Percentiles rank a stretch among this genome's conserved stretches.
Evolutionary conservation across 345 rosid genomes (phyloP).

Genomic region (Bruguiera sexangula): DNA sequence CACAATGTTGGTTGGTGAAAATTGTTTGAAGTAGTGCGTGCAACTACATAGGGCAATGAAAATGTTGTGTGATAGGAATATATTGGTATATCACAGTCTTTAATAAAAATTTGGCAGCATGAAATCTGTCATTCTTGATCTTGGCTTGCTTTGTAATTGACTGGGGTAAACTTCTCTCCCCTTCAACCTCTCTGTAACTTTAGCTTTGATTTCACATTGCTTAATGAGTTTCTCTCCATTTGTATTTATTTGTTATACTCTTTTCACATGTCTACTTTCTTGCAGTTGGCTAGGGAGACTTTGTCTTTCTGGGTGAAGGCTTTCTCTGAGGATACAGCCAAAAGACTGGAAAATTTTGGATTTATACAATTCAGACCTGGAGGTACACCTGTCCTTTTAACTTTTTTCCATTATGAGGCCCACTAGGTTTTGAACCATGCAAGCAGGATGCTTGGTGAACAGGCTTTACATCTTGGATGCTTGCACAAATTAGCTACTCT

Average conservation of each 20-base stretch:
- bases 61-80: not conserved
- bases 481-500: not conserved
- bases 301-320: slow-evolving; percentile 99
- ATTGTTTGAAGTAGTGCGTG: too few species aligned
- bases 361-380: slow-evolving; percentile 95
- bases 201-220: not conserved
- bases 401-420: not conserved
- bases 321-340: slow-evolving; percentile 94
- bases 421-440: not conserved
- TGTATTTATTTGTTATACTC: not conserved
- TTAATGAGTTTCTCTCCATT: not conserved
- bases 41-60: too few species aligned
- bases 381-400: slow-evolving; percentile 44
- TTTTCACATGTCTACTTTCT: slow-evolving; percentile 17
- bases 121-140: not conserved
- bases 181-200: not conserved
- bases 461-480: slow-evolving; percentile 2
- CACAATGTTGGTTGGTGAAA: too few species aligned
- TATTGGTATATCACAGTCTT: not conserved
- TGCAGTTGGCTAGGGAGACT: slow-evolving; percentile 90
- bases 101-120: slow-evolving; percentile 1
- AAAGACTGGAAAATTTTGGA: slow-evolving; percentile 92
- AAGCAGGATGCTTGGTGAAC: not conserved
- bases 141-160: not conserved
- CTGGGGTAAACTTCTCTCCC: not conserved